A percentile compares a stretch with the other conserved stretches of the same genome.
Conservation (phyloP, 2,329 filamentous ascomycete species). For the Fonsecaea pedrosoi region DNA sequence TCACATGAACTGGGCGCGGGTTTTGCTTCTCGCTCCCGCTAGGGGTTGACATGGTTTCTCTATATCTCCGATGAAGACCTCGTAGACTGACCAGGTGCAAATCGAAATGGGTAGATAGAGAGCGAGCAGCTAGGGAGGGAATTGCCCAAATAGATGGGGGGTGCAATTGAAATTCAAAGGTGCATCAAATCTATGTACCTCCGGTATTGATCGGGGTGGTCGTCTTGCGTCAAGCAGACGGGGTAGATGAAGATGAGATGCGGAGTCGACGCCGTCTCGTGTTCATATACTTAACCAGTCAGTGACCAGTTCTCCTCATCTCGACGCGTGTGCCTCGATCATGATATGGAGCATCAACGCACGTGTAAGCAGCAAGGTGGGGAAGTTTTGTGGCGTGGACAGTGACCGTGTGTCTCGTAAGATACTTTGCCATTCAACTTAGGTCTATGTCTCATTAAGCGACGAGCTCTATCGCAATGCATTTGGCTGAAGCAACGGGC, state of each 20-base stretch:
- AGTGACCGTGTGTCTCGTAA: neutral
- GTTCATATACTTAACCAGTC: neutral
- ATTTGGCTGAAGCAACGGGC: neutral
- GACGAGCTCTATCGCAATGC: neutral
- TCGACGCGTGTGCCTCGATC: neutral
- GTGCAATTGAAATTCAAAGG: neutral
- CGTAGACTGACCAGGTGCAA: no score
- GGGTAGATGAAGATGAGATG: neutral
- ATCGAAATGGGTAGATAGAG: neutral
- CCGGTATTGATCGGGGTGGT: neutral
- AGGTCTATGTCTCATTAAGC: neutral
- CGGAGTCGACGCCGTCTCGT: slow-evolving; percentile 1
- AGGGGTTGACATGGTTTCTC: slow-evolving; percentile 2
- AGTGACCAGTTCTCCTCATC: slow-evolving; percentile 3
- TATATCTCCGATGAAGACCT: neutral
- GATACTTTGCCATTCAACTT: neutral
- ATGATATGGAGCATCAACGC: neutral
- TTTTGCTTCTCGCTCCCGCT: neutral
- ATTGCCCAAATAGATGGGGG: neutral
- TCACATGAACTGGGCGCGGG: slow-evolving; percentile 58
- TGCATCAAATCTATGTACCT: neutral
- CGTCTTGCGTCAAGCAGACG: neutral
- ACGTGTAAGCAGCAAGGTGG: neutral
- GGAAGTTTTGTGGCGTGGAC: neutral
- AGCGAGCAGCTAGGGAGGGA: neutral